A percentile compares a stretch with the other conserved stretches of the same genome.
Conservation (phyloP, 1,139 yeast genomes). For the Magnusiomyces magnusii region DNA sequence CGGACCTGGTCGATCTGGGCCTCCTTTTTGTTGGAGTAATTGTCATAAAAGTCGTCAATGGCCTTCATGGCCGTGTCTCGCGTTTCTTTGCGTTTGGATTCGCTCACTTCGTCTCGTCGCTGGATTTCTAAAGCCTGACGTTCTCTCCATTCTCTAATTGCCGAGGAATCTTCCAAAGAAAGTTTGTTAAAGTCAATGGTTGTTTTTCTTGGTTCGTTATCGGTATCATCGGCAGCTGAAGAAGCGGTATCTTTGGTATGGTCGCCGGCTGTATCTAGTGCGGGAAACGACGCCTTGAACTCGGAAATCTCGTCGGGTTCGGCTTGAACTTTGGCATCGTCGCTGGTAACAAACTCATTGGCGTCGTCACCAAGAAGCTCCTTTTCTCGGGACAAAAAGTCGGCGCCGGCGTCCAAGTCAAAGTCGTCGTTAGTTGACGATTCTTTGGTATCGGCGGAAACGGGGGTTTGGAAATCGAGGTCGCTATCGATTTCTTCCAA, state of each 20-base stretch:
- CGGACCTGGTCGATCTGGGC: conserved; percentile 55
- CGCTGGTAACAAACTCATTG: conserved; percentile 61
- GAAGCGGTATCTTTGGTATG: neutral
- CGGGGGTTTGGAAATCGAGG: conserved; percentile 17
- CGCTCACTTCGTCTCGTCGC: conserved; percentile 71
- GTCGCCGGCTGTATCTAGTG: conserved; percentile 39
- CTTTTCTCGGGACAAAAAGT: conserved; percentile 77
- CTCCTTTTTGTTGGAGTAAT: conserved; percentile 81
- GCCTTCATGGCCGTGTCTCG: conserved; percentile 75
- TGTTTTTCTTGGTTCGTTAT: neutral
- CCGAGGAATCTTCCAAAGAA: conserved; percentile 32
- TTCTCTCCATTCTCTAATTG: conserved; percentile 64
- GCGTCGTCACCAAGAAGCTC: conserved; percentile 70
- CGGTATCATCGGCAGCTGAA: conserved; percentile 5
- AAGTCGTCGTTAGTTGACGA: conserved; percentile 32
- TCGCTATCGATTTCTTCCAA: conserved; percentile 46
- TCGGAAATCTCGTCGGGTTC: conserved; percentile 47
- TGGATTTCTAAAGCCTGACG: conserved; percentile 75
- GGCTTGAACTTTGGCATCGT: conserved; percentile 48
- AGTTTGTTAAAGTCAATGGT: conserved; percentile 19
- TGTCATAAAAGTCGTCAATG: conserved; percentile 90
- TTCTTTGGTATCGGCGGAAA: neutral
- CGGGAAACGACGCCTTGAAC: conserved; percentile 39
- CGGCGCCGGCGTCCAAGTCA: conserved; percentile 37
- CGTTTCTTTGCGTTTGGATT: conserved; percentile 58